These are phyloP conservation scores for Fistulinella prunicolor DNA, from an alignment of 768 basidiomycete genomes.

Conservation along the genomic window DNA sequence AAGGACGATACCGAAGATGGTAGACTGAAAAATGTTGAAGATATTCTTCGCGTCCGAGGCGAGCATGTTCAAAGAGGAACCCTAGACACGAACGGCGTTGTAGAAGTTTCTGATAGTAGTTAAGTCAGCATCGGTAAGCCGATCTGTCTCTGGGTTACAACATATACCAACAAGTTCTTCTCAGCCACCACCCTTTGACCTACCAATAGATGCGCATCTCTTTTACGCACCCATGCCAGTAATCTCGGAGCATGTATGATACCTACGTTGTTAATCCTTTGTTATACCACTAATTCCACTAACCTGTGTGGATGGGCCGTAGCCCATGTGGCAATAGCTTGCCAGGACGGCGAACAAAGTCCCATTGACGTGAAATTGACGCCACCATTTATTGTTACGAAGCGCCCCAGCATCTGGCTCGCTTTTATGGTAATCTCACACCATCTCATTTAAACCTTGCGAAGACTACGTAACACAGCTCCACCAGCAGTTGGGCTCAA, in stretches of 20 bases:
- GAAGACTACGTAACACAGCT: slow-evolving; percentile 15
- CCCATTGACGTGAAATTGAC: background rate
- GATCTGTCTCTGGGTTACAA: background rate
- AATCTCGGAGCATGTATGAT: slow-evolving; percentile 10
- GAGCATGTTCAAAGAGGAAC: slow-evolving; percentile 63
- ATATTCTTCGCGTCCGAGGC: slow-evolving; percentile 73
- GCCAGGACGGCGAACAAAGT: background rate
- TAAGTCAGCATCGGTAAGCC: slow-evolving; percentile 12
- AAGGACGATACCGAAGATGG: slow-evolving; percentile 75
- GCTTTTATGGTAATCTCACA: background rate
- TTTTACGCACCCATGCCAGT: background rate
- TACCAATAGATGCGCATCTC: background rate
- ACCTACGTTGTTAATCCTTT: slow-evolving; percentile 1
- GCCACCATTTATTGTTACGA: background rate
- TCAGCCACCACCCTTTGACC: background rate
- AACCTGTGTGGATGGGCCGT: background rate
- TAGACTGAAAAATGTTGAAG: slow-evolving; percentile 76
- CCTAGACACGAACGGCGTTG: slow-evolving; percentile 45
- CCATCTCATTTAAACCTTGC: background rate
- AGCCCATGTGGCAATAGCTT: background rate
- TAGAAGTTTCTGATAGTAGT: slow-evolving; percentile 47
- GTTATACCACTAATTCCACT: background rate
- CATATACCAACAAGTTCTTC: too few species aligned
- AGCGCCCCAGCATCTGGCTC: background rate
- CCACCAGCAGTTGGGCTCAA: slow-evolving; percentile 5